A percentile compares a stretch with the other conserved stretches of the same genome.
These are phyloP conservation scores for Amauroascus verrucosus DNA, from an alignment of 2,329 filamentous ascomycete genomes.

Conservation along the genomic window DNA sequence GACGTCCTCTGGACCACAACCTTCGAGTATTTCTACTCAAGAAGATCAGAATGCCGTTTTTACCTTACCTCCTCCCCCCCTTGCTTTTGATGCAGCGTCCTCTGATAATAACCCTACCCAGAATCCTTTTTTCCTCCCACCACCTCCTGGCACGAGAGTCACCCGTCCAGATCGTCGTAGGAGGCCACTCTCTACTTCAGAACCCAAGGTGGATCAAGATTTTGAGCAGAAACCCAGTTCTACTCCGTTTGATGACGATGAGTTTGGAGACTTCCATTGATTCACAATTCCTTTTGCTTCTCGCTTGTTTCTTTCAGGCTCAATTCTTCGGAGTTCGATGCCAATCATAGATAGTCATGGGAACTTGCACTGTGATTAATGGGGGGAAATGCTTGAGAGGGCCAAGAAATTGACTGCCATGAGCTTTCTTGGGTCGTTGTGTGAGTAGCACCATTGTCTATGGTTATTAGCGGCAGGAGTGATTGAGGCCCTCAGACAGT, in stretches of 20 bases:
- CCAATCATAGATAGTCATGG: neutral
- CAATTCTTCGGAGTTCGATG: neutral
- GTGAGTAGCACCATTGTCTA: too few relatives aligned
- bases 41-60: slow-evolving; percentile 48
- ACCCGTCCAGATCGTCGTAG: slow-evolving; percentile 51
- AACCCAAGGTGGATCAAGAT: slow-evolving; percentile 35
- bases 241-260: slow-evolving; percentile 54
- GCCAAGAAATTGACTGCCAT: too few relatives aligned
- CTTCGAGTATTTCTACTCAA: slow-evolving; percentile 17
- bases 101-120: neutral
- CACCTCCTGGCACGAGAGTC: slow-evolving; percentile 46
- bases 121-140: slow-evolving; percentile 44
- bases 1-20: slow-evolving; percentile 19
- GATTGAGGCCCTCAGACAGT: too few relatives aligned
- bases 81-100: slow-evolving; percentile 40
- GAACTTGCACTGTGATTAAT: too few relatives aligned
- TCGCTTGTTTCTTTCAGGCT: too few relatives aligned
- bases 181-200: slow-evolving; percentile 43
- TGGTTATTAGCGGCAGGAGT: too few relatives aligned
- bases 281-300: neutral
- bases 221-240: slow-evolving; percentile 28
- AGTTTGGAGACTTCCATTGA: slow-evolving; percentile 71
- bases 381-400: too few relatives aligned
- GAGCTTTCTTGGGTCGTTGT: too few relatives aligned
- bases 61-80: slow-evolving; percentile 61